Conservation (phyloP, 2,329 filamentous ascomycete genomes). For the Ascochyta fabae region DNA sequence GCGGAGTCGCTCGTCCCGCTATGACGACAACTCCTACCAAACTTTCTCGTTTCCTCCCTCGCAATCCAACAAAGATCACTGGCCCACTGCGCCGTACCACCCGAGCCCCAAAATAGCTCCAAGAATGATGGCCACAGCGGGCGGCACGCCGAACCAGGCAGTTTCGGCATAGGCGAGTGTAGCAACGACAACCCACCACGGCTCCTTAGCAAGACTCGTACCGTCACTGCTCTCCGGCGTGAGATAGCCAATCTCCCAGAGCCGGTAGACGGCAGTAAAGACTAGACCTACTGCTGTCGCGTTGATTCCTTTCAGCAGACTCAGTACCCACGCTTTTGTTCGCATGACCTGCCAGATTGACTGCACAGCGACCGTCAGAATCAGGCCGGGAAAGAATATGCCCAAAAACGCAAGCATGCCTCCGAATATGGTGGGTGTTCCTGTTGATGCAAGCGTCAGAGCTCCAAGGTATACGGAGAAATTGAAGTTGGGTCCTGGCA, state of each 20-base stretch:
- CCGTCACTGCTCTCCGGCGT: slow-evolving; percentile 46
- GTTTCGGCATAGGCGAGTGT: slow-evolving; percentile 51
- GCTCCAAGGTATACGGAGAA: slow-evolving; percentile 55
- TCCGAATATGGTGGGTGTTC: slow-evolving; percentile 40
- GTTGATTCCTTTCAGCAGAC: slow-evolving; percentile 50
- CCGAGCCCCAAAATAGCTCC: slow-evolving; percentile 49
- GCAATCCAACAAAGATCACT: slow-evolving; percentile 6
- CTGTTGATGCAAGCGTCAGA: slow-evolving; percentile 42
- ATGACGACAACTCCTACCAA: not conserved
- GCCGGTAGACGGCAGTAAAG: slow-evolving; percentile 53
- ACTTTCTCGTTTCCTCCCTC: not conserved
- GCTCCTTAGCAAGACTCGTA: slow-evolving; percentile 47
- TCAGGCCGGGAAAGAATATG: slow-evolving; percentile 52
- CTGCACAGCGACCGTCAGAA: slow-evolving; percentile 47
- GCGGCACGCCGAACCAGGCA: slow-evolving; percentile 49
- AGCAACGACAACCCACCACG: slow-evolving; percentile 56
- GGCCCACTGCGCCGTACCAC: slow-evolving; percentile 50
- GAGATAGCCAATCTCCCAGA: slow-evolving; percentile 55
- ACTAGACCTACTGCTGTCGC: slow-evolving; percentile 53
- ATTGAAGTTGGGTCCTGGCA: slow-evolving; percentile 69
- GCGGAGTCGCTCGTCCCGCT: no score
- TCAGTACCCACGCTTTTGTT: slow-evolving; percentile 43
- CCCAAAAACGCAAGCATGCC: slow-evolving; percentile 49
- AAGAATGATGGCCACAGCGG: slow-evolving; percentile 49
- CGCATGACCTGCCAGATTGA: slow-evolving; percentile 49